Evolutionary conservation across 2,329 filamentous ascomycete species (phyloP).

Genomic region (Domatiomyces globalis): DNA sequence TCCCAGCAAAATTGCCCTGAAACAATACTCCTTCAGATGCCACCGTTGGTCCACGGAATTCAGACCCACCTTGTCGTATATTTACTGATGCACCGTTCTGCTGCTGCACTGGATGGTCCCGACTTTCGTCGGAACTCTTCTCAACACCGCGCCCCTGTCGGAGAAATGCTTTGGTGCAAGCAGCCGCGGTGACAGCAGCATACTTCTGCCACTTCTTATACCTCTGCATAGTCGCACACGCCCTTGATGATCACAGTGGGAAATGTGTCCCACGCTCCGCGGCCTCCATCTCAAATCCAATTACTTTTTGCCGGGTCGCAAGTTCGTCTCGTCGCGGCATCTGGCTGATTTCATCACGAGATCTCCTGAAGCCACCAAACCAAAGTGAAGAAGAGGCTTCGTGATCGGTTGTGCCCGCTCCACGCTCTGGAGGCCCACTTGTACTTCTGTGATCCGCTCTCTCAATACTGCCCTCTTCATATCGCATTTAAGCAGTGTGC

Average conservation of each 20-base stretch:
- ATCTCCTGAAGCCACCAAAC: conserved; percentile 28
- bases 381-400: conserved; percentile 20
- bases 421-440: conserved; percentile 7
- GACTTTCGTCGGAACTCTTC: too few species aligned
- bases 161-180: conserved; percentile 11
- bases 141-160: too few species aligned
- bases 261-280: conserved; percentile 14
- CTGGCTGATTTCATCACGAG: conserved; percentile 28
- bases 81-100: too few species aligned
- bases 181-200: conserved; percentile 12
- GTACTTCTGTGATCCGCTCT: conserved; percentile 7
- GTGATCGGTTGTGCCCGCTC: conserved; percentile 15
- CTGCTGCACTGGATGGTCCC: too few species aligned
- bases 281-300: conserved; percentile 19
- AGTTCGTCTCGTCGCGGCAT: conserved; percentile 26
- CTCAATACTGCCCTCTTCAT: conserved; percentile 8
- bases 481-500: conserved; percentile 5
- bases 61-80: too few species aligned
- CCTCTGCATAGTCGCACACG: conserved; percentile 17
- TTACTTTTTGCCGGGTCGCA: conserved; percentile 13
- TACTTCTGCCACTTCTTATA: conserved; percentile 12
- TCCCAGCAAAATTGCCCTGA: too few species aligned
- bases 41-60: too few species aligned
- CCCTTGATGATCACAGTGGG: conserved; percentile 12
- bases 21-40: too few species aligned